Evolutionary conservation across 805 yeast species (phyloP).

Genomic region (Wickerhamiella sorbophila): DNA sequence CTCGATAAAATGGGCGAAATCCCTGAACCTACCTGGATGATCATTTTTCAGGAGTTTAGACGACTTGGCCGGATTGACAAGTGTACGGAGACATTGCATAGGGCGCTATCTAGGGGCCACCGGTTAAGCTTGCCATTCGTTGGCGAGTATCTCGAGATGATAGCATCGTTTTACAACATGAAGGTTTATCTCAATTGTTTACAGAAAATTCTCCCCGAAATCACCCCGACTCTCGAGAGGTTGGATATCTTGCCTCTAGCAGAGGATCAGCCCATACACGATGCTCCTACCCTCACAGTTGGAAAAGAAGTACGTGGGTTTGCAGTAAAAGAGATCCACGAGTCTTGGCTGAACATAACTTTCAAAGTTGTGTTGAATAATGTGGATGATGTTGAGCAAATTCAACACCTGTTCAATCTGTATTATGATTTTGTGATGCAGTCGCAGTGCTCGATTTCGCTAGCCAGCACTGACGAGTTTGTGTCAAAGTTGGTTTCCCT

Average conservation of each 20-base stretch:
- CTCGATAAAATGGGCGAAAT: slow-evolving; percentile 16
- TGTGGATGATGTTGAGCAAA: slow-evolving; percentile 9
- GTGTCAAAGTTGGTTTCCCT: slow-evolving; percentile 14
- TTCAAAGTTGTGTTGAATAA: slow-evolving; percentile 19
- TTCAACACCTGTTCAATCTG: slow-evolving; percentile 10
- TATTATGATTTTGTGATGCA: slow-evolving; percentile 7
- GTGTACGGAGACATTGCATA: slow-evolving; percentile 17
- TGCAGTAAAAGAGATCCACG: slow-evolving; percentile 9
- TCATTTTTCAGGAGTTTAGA: slow-evolving; percentile 20
- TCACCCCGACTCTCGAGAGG: slow-evolving; percentile 5
- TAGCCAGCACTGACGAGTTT: slow-evolving; percentile 17
- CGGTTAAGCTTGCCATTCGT: slow-evolving; percentile 13
- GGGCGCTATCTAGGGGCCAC: slow-evolving; percentile 8
- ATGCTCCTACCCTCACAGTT: background rate
- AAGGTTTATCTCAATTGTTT: slow-evolving; percentile 13
- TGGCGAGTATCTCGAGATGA: slow-evolving; percentile 18
- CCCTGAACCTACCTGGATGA: slow-evolving; percentile 15
- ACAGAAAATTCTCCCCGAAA: slow-evolving; percentile 13
- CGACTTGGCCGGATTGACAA: slow-evolving; percentile 18
- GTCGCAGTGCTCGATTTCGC: slow-evolving; percentile 1
- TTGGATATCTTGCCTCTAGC: slow-evolving; percentile 11
- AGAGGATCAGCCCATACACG: background rate
- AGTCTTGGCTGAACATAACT: slow-evolving; percentile 15
- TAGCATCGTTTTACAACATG: slow-evolving; percentile 15
- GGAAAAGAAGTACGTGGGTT: slow-evolving; percentile 1